phyloP scores from a whole-genome alignment of 2,329 filamentous ascomycete genomes.

The Trichoderma polysporum region DNA sequence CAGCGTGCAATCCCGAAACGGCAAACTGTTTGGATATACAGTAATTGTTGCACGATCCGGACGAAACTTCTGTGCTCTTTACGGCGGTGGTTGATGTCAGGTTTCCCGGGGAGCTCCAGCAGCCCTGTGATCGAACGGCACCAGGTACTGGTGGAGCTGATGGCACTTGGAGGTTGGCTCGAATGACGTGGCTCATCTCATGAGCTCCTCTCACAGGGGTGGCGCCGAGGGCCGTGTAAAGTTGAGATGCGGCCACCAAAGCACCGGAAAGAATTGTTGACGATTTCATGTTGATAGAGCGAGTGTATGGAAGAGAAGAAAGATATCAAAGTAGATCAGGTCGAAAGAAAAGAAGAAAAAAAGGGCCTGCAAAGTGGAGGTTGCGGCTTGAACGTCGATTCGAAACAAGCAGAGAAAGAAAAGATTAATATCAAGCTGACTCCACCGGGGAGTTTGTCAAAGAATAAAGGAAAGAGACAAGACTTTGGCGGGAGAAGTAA shows the following conservation, averaged over 20 bases:
- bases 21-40: slow-evolving; percentile 41
- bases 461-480: slow-evolving; percentile 9
- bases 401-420: slow-evolving; percentile 13
- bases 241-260: slow-evolving; percentile 32
- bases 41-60: slow-evolving; percentile 41
- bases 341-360: neutral
- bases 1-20: slow-evolving; percentile 62
- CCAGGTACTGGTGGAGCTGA: slow-evolving; percentile 37
- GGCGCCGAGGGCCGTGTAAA: slow-evolving; percentile 27
- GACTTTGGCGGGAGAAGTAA: neutral
- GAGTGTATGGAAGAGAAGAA: slow-evolving; percentile 23
- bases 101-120: slow-evolving; percentile 47
- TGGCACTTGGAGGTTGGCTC: slow-evolving; percentile 35
- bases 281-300: slow-evolving; percentile 34
- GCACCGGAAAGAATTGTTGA: slow-evolving; percentile 32
- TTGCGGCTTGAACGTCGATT: neutral
- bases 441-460: slow-evolving; percentile 19
- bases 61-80: slow-evolving; percentile 30
- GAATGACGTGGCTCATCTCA: slow-evolving; percentile 8
- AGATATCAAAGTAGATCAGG: neutral
- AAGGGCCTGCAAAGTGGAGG: slow-evolving; percentile 6
- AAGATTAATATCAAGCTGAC: slow-evolving; percentile 15
- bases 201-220: slow-evolving; percentile 8
- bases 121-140: slow-evolving; percentile 50
- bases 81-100: slow-evolving; percentile 31